Evolutionary conservation across 2,329 filamentous ascomycete genomes (phyloP).

Genomic region (Calcarisporium arbuscula): DNA sequence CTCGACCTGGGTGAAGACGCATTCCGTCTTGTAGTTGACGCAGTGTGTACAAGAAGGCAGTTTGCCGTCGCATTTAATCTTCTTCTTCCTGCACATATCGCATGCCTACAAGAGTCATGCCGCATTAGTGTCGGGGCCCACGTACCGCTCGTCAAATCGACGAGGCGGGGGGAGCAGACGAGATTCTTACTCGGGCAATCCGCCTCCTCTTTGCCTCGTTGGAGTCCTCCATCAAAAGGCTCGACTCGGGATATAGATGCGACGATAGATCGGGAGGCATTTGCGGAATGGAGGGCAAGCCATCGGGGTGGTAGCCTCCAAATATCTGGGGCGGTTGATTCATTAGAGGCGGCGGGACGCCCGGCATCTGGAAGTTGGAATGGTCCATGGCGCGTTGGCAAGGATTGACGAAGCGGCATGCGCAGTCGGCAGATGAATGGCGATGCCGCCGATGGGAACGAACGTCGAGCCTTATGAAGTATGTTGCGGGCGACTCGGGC

Average conservation of each 20-base stretch:
- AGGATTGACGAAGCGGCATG: no score
- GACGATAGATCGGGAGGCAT: slow-evolving; percentile 50
- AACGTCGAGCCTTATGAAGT: no score
- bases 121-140: not conserved
- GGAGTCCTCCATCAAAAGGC: slow-evolving; percentile 53
- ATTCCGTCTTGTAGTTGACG: slow-evolving; percentile 96
- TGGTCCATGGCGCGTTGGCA: slow-evolving; percentile 31
- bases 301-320: slow-evolving; percentile 54
- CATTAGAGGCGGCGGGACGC: slow-evolving; percentile 53
- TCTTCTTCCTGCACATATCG: slow-evolving; percentile 95
- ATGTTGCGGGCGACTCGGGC: no score
- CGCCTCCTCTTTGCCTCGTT: slow-evolving; percentile 83
- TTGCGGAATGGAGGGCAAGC: slow-evolving; percentile 46
- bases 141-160: slow-evolving; percentile 1
- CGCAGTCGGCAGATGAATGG: not conserved
- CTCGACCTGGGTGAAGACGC: slow-evolving; percentile 94
- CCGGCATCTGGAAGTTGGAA: slow-evolving; percentile 53
- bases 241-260: slow-evolving; percentile 55
- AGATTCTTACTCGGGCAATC: slow-evolving; percentile 68
- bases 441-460: not conserved
- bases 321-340: slow-evolving; percentile 66
- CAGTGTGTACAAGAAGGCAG: slow-evolving; percentile 93
- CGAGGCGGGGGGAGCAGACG: not conserved
- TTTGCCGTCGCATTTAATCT: slow-evolving; percentile 97
- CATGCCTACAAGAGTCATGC: slow-evolving; percentile 56